Conservation (phyloP, 1,284 basidiomycete species). For the Pholiota adiposa region DNA sequence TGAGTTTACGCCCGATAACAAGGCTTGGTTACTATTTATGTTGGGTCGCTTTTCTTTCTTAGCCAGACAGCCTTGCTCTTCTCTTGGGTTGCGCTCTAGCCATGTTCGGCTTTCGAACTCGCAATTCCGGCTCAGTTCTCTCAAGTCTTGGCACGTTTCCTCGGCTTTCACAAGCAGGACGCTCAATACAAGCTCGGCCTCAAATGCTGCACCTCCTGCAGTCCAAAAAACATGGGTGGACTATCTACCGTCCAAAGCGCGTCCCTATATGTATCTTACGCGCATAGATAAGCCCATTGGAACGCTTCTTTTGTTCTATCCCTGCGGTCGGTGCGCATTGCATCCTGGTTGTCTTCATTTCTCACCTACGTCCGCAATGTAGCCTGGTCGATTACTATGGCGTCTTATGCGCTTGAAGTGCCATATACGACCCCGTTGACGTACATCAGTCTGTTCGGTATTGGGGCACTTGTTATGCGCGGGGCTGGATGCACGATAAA, state of each 20-base stretch:
- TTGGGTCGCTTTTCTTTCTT: not conserved
- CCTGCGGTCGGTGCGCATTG: slow-evolving; percentile 71
- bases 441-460: slow-evolving; percentile 84
- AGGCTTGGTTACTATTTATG: not conserved
- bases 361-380: not conserved
- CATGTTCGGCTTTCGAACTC: not conserved
- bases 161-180: not conserved
- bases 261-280: slow-evolving; percentile 86
- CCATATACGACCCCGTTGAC: slow-evolving; percentile 72
- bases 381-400: slow-evolving; percentile 98
- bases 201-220: slow-evolving; percentile 6
- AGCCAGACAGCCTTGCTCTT: not conserved
- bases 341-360: slow-evolving; percentile 7
- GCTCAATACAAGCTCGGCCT: slow-evolving; percentile 5
- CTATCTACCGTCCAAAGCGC: slow-evolving; percentile 56
- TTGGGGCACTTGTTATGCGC: slow-evolving; percentile 94
- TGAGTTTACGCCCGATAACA: not conserved
- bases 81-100: not conserved
- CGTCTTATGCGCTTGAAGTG: slow-evolving; percentile 74
- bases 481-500: slow-evolving; percentile 99
- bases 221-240: slow-evolving; percentile 65
- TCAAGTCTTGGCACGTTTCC: not conserved
- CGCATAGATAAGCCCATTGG: slow-evolving; percentile 97
- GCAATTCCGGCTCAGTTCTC: not conserved
- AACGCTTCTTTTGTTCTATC: slow-evolving; percentile 89